These are phyloP conservation scores for Leucocoprinus leucothites DNA, from an alignment of 768 basidiomycete species.

Conservation along the genomic window DNA sequence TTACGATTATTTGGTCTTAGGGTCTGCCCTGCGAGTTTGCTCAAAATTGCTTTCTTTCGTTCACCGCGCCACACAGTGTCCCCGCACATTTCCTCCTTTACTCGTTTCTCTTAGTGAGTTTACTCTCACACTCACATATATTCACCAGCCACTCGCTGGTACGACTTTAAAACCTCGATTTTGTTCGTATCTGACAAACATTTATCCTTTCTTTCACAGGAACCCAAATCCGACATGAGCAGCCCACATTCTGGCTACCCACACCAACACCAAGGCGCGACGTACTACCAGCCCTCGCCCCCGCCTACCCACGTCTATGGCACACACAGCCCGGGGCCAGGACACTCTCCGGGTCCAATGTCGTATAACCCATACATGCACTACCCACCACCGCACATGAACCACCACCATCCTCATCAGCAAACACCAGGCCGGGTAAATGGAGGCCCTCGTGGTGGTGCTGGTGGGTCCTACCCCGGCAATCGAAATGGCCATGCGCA, in stretches of 20 bases:
- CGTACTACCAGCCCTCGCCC: slow-evolving; percentile 19
- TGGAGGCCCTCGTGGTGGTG: slow-evolving; percentile 20
- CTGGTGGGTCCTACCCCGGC: slow-evolving; percentile 27
- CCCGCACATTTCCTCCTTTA: neutral
- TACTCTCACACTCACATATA: too few species aligned
- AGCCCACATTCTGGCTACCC: slow-evolving; percentile 20
- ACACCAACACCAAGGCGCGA: slow-evolving; percentile 19
- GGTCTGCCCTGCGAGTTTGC: neutral
- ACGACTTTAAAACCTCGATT: neutral
- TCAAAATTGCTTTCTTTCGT: slow-evolving; percentile 9
- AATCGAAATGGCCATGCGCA: slow-evolving; percentile 33
- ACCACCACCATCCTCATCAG: slow-evolving; percentile 24
- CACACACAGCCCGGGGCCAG: slow-evolving; percentile 30
- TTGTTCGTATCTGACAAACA: too few species aligned
- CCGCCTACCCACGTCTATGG: slow-evolving; percentile 31
- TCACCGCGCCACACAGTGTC: neutral
- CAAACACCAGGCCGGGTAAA: slow-evolving; percentile 26
- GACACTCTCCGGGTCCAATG: slow-evolving; percentile 15
- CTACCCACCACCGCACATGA: too few species aligned
- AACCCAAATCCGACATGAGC: slow-evolving; percentile 11
- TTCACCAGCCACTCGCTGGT: neutral
- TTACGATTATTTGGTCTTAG: neutral
- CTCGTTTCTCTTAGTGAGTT: neutral
- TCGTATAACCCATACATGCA: too few species aligned
- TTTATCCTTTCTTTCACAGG: too few species aligned